These are phyloP conservation scores for Cercospora sojina DNA, from an alignment of 2,329 filamentous ascomycete genomes.

Conservation along the genomic window DNA sequence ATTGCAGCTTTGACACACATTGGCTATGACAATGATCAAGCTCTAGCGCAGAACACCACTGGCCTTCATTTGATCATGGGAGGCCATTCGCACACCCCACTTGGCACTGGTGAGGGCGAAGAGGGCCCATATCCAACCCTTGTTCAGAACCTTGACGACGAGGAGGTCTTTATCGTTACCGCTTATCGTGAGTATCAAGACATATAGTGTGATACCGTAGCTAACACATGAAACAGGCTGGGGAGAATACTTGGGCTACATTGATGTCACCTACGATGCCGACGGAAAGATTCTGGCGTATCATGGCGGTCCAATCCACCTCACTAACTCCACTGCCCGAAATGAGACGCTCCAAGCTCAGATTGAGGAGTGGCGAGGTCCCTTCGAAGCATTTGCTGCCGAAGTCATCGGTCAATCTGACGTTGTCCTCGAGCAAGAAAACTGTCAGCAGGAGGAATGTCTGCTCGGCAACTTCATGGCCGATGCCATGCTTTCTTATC, in stretches of 20 bases:
- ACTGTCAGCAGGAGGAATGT: conserved; percentile 60
- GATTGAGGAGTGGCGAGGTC: conserved; percentile 58
- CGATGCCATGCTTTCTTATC: conserved; percentile 61
- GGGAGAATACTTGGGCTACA: conserved; percentile 68
- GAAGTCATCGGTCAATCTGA: conserved; percentile 58
- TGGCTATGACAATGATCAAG: conserved; percentile 63
- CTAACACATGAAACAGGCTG: conserved; percentile 40
- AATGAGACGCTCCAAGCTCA: conserved; percentile 58
- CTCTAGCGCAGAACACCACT: conserved; percentile 58
- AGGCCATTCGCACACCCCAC: conserved; percentile 58
- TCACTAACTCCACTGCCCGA: conserved; percentile 60
- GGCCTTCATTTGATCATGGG: conserved; percentile 69
- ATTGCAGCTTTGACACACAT: conserved; percentile 68
- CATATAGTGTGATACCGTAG: neutral
- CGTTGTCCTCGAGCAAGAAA: conserved; percentile 59
- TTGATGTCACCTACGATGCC: conserved; percentile 63
- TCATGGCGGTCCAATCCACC: conserved; percentile 61
- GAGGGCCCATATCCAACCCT: conserved; percentile 65
- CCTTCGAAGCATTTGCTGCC: conserved; percentile 60
- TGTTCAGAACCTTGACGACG: conserved; percentile 58
- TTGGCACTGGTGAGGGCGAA: conserved; percentile 60
- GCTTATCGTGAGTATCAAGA: conserved; percentile 51
- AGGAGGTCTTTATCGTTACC: conserved; percentile 68
- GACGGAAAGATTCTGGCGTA: conserved; percentile 63
- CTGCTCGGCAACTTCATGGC: conserved; percentile 46